Evolutionary conservation across 2,329 filamentous ascomycete species (phyloP), one percentile per base, ranked within the genome.

Genomic region (Fusarium avenaceum): DNA sequence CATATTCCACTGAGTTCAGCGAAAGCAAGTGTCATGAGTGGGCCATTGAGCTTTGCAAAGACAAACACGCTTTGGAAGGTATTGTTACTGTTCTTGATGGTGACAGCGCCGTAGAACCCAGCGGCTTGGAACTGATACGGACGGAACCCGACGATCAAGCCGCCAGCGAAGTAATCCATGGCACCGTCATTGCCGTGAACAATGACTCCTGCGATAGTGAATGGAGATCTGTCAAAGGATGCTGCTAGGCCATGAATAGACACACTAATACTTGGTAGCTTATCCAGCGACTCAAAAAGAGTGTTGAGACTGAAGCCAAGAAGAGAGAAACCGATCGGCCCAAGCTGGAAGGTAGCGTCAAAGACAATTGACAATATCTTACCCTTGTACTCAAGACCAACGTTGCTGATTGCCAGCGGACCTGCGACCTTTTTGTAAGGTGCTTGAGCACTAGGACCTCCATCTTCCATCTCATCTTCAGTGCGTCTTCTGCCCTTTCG

Each of bases 81-180:
- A 5, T 22, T 22, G 22, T 22, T 22, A 22, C 22, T 22, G 22
- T 22, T 22, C 22, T 22, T 22, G 22, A 22, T 22, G 22, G 22
- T 22, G 5, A 22, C 22, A 4, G 6, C 22, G 1, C 22, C 22
- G 4, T 22, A 22, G 59, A 76, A 78, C 8, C 81, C 82, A 0
- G 77, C 78, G 0, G 80, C 82, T 33, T 76, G 39, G 65, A 84
- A 76, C 14, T 74, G 73, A 32, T 77, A 84, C 0, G 78, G 76
- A 1, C 55, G 35, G 54, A 77, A 79, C 2, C 73, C 72, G 13
- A 84, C 51, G 19, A 75, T 71, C 3, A 81, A 40, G 1, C 78
- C 81, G 1, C 81, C 81, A 3, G 72, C 71, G 48, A 80, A 83
- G 47, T 75, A 76, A 3, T 79, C 71, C 7, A 74, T 28, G 2